These are phyloP conservation scores for Brachypodium distachyon DNA, from an alignment of 202 grass and related monocot genomes.

Conservation along the genomic window DNA sequence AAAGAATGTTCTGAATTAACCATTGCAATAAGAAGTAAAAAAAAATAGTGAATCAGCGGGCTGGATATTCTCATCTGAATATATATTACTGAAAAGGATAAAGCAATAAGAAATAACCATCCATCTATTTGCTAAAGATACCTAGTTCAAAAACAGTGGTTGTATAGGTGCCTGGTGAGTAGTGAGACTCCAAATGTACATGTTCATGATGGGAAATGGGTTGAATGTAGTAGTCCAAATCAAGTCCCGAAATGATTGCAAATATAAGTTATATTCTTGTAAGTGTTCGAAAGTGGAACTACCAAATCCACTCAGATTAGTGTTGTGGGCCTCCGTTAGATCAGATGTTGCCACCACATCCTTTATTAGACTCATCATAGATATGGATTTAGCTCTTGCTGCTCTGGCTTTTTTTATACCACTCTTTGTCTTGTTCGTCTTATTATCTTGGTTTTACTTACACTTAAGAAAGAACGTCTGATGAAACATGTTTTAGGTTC, in stretches of 20 bases:
- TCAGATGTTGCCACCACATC: constrained; percentile 19
- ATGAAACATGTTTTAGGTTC: neutral
- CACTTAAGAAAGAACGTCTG: neutral
- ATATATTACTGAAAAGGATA: too few relatives aligned
- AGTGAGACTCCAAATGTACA: constrained; percentile 1
- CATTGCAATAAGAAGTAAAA: neutral
- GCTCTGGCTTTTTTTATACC: neutral
- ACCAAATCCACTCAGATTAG: constrained; percentile 33
- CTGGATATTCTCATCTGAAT: too few relatives aligned
- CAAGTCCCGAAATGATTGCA: neutral
- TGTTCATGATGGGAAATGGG: constrained; percentile 1
- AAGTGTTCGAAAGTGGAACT: constrained; percentile 2
- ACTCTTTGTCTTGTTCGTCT: neutral
- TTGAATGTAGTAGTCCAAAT: neutral
- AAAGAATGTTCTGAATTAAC: neutral
- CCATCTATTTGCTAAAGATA: too few relatives aligned
- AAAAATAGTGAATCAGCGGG: too few relatives aligned
- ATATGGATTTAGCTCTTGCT: constrained; percentile 1
- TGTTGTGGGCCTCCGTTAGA: neutral
- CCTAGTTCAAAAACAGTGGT: too few relatives aligned
- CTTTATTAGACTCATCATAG: neutral
- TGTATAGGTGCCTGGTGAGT: constrained; percentile 10
- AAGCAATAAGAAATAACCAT: too few relatives aligned
- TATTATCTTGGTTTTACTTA: neutral
- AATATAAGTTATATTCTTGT: neutral